These are phyloP conservation scores for Pseudoscleropodium purum DNA, from an alignment of 225 moss, liverwort and hornwort species.

Conservation along the genomic window DNA sequence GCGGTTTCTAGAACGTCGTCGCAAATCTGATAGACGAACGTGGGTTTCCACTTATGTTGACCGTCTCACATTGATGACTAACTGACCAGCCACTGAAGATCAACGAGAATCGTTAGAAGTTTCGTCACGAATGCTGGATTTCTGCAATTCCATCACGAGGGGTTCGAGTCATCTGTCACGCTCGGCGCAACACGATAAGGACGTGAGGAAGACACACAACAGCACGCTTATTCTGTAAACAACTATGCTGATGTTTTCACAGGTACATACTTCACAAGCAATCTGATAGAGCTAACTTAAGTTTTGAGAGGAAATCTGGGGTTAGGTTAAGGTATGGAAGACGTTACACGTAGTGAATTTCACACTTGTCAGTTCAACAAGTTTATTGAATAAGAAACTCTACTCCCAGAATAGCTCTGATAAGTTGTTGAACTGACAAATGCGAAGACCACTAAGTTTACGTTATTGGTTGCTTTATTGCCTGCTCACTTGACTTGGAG, in stretches of 20 bases:
- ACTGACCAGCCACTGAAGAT: neutral
- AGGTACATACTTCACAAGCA: neutral
- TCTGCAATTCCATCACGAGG: neutral
- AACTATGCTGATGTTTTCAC: neutral
- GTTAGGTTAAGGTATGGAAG: neutral
- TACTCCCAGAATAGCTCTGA: neutral
- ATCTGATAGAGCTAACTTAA: neutral
- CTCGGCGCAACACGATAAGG: neutral
- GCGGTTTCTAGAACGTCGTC: neutral
- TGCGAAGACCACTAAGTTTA: neutral
- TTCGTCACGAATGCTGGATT: neutral
- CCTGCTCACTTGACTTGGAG: neutral
- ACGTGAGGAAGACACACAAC: neutral
- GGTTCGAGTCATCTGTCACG: neutral
- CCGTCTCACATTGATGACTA: neutral
- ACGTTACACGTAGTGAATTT: too few species aligned
- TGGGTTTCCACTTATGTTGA: neutral
- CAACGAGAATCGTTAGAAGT: neutral
- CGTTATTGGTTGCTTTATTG: neutral
- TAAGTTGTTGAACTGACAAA: neutral
- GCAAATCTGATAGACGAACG: neutral
- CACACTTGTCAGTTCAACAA: neutral
- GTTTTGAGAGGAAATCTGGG: too few species aligned
- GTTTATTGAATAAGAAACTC: neutral
- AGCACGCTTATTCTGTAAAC: neutral